Evolutionary conservation across 2,329 filamentous ascomycete species (phyloP), one percentile per base, ranked within the genome.

Genomic region (Stagonosporopsis cucurbitacearum): DNA sequence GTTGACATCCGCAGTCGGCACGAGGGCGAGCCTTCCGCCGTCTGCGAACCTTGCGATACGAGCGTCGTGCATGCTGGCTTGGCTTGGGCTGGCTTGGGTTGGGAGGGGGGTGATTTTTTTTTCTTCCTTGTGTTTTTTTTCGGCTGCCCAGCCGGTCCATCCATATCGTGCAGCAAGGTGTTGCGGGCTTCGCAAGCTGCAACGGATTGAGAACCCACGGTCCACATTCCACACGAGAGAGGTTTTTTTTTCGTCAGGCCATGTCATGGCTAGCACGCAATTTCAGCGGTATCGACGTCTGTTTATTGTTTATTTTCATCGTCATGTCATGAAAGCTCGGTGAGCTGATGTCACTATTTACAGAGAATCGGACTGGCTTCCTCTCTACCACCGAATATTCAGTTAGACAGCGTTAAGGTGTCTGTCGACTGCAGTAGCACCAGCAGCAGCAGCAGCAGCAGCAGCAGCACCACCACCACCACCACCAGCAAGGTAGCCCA

Each of bases 341-440:
- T 39, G 33, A 25, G 42, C n/a, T 22, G 19, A n/a, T 43, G 33
- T 32, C 32, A 50, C 32, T 19, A 51, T 51, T 36, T 56, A 56
- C 47, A 51, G 26, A 19, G 48, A 48, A 47, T 48, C 25, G 32
- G 51, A 47, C n/a, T 33, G 36, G 50, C 46, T 35, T 8, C 32
- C 35, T 37, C 22, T 8, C 44, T n/a, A 39, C 41, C 40, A 25
- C n/a, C 12, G 6, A 15, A 30, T 45, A 30, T 23, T 17, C 30
- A 32, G 23, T 12, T 30, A 43, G 40, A 11, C 32, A 44, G 37
- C 45, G 35, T 42, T 25, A 25, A 13, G 47, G 17, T 28, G 17
- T 30, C 41, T 30, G 25, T 37, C n/a, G n/a, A n/a, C 41, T 46
- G 40, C 52, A 42, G 37, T n/a, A n/a, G n/a, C n/a, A n/a, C n/a